Base-by-base conservation (phyloP, 768 basidiomycete genomes). In the Sporobolomyces phaffii region DNA sequence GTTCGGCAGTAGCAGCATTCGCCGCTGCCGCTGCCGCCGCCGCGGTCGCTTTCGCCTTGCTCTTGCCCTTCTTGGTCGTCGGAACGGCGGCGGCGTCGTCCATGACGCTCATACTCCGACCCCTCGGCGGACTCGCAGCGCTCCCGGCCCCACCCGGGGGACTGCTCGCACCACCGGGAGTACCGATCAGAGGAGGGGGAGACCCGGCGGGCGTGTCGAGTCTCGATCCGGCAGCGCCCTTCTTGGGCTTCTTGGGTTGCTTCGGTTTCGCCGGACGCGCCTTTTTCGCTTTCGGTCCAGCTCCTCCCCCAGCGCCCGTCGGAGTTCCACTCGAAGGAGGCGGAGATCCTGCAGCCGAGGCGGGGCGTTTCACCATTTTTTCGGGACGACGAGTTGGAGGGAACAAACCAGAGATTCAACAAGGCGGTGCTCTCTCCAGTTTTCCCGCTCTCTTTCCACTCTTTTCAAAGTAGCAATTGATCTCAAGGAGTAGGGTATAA, bases 361-460 rank as follows among this genome's bases (percentile, higher is more conserved):
- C 56, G 22, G 56, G 43, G 6, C 56, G 41, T 33, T 58, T 58
- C 6, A 45, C 56, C 56, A 58, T 58, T 18, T n/a, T n/a, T n/a
- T 28, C 26, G 6, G 9, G n/a, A 5, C 13, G 22, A 28, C n/a
- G n/a, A 34, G 22, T 26, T 41, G 54, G 43, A 43, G 54, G 26
- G 54, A 17, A 40, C 20, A 54, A 26, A 14, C n/a, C 13, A 34
- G 51, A 31, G 33, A 34, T n/a, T n/a, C n/a, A n/a, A 34, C 20
- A 24, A 11, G 13, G 48, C 28, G 40, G 40, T 41, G 40, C 40
- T 24, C 45, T 11, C 9, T 47, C 9, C 22, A 8, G 14, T 47
- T 7, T 22, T 34, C 33, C n/a, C 14, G n/a, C 17, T 47, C 45
- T 47, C n/a, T 33, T 31, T 52, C 34, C 51, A 5, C 48, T 18